phyloP scores from a whole-genome alignment of 176 grass and related monocot genomes.

The Bromus sterilis region DNA sequence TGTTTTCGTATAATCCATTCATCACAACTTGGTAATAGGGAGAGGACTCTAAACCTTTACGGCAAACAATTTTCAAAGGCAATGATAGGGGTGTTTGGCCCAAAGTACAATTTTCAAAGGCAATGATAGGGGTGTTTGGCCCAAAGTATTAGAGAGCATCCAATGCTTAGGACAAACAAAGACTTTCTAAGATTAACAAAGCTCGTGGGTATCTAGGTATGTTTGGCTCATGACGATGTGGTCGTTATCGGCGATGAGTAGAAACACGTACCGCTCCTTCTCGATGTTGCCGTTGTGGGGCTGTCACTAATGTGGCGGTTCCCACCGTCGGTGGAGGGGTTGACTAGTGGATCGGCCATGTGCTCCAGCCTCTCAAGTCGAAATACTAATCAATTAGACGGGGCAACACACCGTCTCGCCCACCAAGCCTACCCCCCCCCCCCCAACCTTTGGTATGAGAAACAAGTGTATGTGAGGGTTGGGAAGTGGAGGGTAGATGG shows the following conservation, averaged over 20 bases:
- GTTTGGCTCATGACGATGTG: no score
- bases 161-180: no score
- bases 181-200: no score
- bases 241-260: slow-evolving; percentile 64
- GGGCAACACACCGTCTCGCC: neutral
- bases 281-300: slow-evolving; percentile 16
- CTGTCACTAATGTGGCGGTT: neutral
- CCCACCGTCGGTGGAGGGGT: slow-evolving; percentile 31
- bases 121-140: no score
- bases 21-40: no score
- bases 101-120: no score
- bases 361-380: neutral
- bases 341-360: slow-evolving; percentile 38
- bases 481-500: neutral
- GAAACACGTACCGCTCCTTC: slow-evolving; percentile 54
- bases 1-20: no score
- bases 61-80: no score
- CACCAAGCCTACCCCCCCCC: neutral
- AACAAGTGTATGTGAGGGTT: neutral
- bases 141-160: no score
- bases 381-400: slow-evolving; percentile 46
- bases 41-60: no score
- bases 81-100: no score
- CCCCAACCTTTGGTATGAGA: neutral
- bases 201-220: no score